These are phyloP conservation scores for Ascochyta rabiei DNA, from an alignment of 2,329 filamentous ascomycete genomes.

Conservation along the genomic window DNA sequence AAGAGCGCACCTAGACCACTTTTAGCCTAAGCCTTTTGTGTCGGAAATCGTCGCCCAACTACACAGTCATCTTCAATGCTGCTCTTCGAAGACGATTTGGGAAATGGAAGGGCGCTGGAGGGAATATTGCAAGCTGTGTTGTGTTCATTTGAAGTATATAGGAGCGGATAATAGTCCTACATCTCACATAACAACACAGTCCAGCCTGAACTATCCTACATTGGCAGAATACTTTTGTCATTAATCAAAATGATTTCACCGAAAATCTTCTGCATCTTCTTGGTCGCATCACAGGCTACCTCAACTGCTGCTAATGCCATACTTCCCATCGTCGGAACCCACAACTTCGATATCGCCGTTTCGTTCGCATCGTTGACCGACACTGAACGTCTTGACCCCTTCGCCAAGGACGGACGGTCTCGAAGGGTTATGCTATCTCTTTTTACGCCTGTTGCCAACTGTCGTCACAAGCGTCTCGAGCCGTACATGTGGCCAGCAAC, in stretches of 20 bases:
- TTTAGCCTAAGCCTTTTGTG: conserved; percentile 1
- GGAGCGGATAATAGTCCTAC: neutral
- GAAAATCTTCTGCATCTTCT: neutral
- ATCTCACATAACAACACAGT: neutral
- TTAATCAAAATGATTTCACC: neutral
- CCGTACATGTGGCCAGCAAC: conserved; percentile 35
- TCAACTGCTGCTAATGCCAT: conserved; percentile 1
- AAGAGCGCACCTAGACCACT: conserved; percentile 24
- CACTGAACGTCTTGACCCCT: conserved; percentile 25
- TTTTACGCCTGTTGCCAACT: conserved; percentile 28
- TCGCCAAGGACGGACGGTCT: conserved; percentile 21
- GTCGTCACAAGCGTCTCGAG: conserved; percentile 11
- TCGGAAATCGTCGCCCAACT: neutral
- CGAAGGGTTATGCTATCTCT: conserved; percentile 34
- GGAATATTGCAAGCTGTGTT: neutral
- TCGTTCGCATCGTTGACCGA: conserved; percentile 26
- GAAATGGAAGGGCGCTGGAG: neutral
- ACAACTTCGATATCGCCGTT: conserved; percentile 20
- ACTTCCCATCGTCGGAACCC: conserved; percentile 21
- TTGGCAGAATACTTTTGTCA: neutral
- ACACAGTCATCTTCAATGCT: neutral
- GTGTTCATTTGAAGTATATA: neutral
- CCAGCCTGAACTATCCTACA: neutral
- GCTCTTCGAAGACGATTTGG: neutral
- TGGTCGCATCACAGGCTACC: conserved; percentile 1